Evolutionary conservation across 495 filamentous ascomycete genomes (phyloP), one percentile per base, ranked within the genome.

Genomic region (Daldinia caldariorum): DNA sequence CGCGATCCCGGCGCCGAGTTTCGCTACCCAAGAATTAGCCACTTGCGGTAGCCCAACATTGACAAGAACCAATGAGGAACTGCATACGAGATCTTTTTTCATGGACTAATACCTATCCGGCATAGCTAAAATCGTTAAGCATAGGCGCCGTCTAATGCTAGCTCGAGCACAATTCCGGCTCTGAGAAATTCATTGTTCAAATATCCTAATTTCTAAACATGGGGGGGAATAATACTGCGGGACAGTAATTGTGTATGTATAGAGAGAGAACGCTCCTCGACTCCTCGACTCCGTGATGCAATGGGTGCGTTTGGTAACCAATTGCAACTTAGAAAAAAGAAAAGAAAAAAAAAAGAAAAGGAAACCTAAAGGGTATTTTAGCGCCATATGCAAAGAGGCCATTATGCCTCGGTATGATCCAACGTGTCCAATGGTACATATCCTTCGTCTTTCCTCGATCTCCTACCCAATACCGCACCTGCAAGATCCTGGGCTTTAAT

Each of bases 391-490:
- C 39, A 66, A 20, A 43, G 22, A 45, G 43, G 43, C 49, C 14
- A 60, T 65, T 69, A 78, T 22, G 45, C 63, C 57, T 76, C 72
- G 29, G 70, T 43, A 64, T 55, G 63, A 67, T 86, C 84, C 53
- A 87, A 73, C 31, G 77, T 83, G 16, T 82, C 80, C 59, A 89
- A 72, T 53, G 87, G 85, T 26, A 89, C 83, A 75, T 89, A 89
- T 10, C 83, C 86, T n/a, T 81, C 85, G 47, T 84, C 84, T 58
- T 81, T 80, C 55, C 79, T 80, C 49, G 74, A 76, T 58, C 74
- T 77, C 58, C 72, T 78, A 43, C 74, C 80, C 9, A 74, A 74
- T 6, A 82, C 62, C 8, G 67, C 66, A 18, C 71, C 58, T 6
- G 76, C 68, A 13, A 79, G 5, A 63, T 85, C 83, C 49, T 79